Conservation (phyloP, 495 filamentous ascomycete genomes). For the Penicillium atrosanguineum region DNA sequence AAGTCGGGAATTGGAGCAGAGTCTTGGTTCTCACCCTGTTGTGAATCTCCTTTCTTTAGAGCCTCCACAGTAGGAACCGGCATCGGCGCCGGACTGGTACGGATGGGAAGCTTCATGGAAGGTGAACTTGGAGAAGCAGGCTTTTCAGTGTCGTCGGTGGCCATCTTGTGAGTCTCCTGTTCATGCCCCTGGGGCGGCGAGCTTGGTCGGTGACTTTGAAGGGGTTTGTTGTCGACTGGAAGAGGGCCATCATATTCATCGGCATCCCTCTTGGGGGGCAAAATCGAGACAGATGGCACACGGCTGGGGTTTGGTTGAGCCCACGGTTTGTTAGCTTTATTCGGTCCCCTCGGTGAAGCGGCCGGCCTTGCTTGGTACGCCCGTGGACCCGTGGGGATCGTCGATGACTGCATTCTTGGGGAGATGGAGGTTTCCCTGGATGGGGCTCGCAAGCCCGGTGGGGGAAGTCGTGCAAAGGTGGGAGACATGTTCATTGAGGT, state of each 20-base stretch:
- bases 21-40: slow-evolving; percentile 3
- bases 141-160: background rate
- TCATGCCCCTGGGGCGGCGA: slow-evolving; percentile 6
- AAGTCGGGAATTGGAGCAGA: slow-evolving; percentile 32
- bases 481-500: slow-evolving; percentile 24
- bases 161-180: slow-evolving; percentile 2
- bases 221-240: slow-evolving; percentile 20
- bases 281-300: slow-evolving; percentile 26
- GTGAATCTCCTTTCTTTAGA: slow-evolving; percentile 3
- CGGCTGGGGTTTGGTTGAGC: slow-evolving; percentile 50
- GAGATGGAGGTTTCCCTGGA: slow-evolving; percentile 44
- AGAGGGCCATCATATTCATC: slow-evolving; percentile 42
- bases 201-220: slow-evolving; percentile 10
- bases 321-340: slow-evolving; percentile 58
- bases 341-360: slow-evolving; percentile 29
- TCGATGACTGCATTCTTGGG: slow-evolving; percentile 50
- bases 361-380: slow-evolving; percentile 44
- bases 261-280: slow-evolving; percentile 37
- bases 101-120: slow-evolving; percentile 18
- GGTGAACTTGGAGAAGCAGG: slow-evolving; percentile 7
- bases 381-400: slow-evolving; percentile 58
- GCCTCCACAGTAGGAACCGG: slow-evolving; percentile 3
- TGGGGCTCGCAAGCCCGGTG: slow-evolving; percentile 25
- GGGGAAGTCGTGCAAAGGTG: slow-evolving; percentile 27
- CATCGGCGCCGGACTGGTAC: slow-evolving; percentile 10